phyloP scores from a whole-genome alignment of 495 filamentous ascomycete species.

The Rostrohypoxylon terebratum region DNA sequence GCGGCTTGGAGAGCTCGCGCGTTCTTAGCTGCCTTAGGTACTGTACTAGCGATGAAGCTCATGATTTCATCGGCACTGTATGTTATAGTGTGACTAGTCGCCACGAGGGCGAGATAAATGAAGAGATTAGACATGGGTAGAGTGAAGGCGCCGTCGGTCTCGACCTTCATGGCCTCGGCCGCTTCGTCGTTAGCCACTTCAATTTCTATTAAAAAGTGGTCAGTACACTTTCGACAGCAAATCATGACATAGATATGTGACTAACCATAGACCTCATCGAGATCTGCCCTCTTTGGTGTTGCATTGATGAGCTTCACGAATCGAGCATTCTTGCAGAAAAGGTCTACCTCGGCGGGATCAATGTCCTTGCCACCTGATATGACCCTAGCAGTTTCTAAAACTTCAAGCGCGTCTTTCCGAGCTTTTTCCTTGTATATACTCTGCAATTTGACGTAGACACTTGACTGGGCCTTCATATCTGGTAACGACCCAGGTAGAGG shows the following conservation, averaged over 20 bases:
- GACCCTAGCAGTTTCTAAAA: constrained; percentile 73
- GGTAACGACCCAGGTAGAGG: constrained; percentile 90
- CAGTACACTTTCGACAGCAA: constrained; percentile 19
- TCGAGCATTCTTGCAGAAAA: constrained; percentile 95
- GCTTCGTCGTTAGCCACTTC: constrained; percentile 59
- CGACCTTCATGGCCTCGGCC: constrained; percentile 52
- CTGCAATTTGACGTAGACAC: constrained; percentile 90
- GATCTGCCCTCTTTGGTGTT: constrained; percentile 44
- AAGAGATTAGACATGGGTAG: constrained; percentile 75
- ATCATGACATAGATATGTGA: constrained; percentile 14
- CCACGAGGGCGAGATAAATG: constrained; percentile 79
- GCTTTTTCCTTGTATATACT: constrained; percentile 95
- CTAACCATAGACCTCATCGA: constrained; percentile 49
- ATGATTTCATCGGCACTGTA: constrained; percentile 61
- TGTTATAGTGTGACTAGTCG: constrained; percentile 59
- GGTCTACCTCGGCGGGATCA: constrained; percentile 81
- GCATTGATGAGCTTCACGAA: constrained; percentile 86
- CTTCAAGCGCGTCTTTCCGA: constrained; percentile 80
- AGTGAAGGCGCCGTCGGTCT: constrained; percentile 49
- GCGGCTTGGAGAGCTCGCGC: constrained; percentile 65
- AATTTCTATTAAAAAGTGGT: constrained; percentile 34
- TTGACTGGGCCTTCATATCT: constrained; percentile 97
- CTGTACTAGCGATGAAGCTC: constrained; percentile 51
- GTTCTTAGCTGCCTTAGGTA: constrained; percentile 59
- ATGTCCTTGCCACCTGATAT: constrained; percentile 67